phyloP scores from a whole-genome alignment of 495 filamentous ascomycete species.

The Penicillium paradoxum region DNA sequence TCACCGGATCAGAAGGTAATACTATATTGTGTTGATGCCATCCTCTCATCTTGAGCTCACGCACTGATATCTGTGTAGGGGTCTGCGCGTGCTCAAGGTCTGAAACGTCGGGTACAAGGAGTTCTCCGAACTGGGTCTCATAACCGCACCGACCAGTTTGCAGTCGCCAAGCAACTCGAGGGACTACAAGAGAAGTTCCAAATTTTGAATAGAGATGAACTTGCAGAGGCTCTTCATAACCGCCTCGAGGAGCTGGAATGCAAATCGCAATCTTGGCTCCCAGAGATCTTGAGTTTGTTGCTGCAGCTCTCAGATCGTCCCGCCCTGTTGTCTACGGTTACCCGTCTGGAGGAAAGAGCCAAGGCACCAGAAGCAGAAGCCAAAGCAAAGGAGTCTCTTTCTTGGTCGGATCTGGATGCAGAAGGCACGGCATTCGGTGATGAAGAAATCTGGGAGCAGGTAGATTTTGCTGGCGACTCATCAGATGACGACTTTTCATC shows the following conservation, averaged over 20 bases:
- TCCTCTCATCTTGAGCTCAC: slow-evolving; percentile 21
- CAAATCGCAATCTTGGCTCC: slow-evolving; percentile 55
- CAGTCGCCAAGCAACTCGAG: slow-evolving; percentile 63
- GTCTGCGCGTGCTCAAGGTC: slow-evolving; percentile 18
- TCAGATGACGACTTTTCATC: slow-evolving; percentile 52
- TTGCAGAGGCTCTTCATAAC: slow-evolving; percentile 68
- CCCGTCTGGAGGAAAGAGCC: slow-evolving; percentile 51
- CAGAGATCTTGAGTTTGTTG: slow-evolving; percentile 75
- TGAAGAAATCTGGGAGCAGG: slow-evolving; percentile 69
- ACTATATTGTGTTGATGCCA: neutral
- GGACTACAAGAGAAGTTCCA: slow-evolving; percentile 88
- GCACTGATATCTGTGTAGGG: slow-evolving; percentile 44
- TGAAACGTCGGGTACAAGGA: slow-evolving; percentile 28
- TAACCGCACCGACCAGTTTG: slow-evolving; percentile 82
- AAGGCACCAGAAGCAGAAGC: slow-evolving; percentile 39
- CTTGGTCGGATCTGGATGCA: slow-evolving; percentile 69
- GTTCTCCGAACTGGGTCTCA: slow-evolving; percentile 51
- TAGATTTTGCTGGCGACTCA: slow-evolving; percentile 64
- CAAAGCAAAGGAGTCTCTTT: slow-evolving; percentile 46
- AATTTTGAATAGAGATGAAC: slow-evolving; percentile 67
- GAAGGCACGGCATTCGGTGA: slow-evolving; percentile 67
- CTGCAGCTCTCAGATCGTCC: slow-evolving; percentile 81
- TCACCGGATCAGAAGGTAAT: slow-evolving; percentile 27
- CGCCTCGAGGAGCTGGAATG: slow-evolving; percentile 57
- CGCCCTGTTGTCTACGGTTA: slow-evolving; percentile 58